Conservation (phyloP, 139 green algal genomes). For the Picochlorum costavermella region DNA sequence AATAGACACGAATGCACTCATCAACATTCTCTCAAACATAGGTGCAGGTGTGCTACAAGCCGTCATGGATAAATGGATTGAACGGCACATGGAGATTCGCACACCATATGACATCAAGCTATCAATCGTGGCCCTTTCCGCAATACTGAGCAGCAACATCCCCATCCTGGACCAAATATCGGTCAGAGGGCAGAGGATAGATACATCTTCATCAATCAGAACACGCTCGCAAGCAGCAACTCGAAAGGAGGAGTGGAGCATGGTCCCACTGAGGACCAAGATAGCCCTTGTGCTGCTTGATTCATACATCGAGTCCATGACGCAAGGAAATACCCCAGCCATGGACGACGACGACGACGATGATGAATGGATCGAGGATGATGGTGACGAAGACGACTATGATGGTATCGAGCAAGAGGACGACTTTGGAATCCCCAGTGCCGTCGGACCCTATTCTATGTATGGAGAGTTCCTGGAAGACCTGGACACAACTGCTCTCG, state of each 20-base stretch:
- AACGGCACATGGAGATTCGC: conserved; percentile 47
- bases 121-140: conserved; percentile 39
- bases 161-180: conserved; percentile 26
- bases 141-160: conserved; percentile 26
- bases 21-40: conserved; percentile 37
- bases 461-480: not conserved
- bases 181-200: conserved; percentile 42
- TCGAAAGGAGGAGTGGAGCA: conserved; percentile 37
- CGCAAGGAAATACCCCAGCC: conserved; percentile 20
- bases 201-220: conserved; percentile 34
- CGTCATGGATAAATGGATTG: conserved; percentile 42
- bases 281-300: conserved; percentile 41
- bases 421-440: not conserved
- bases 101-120: conserved; percentile 54
- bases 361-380: conserved; percentile 2
- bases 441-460: conserved; percentile 3
- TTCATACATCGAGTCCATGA: conserved; percentile 25
- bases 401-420: conserved; percentile 3
- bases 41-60: conserved; percentile 7
- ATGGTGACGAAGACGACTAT: not conserved
- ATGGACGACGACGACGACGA: conserved; percentile 21
- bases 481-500: conserved; percentile 1
- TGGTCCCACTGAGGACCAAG: conserved; percentile 35
- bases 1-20: conserved; percentile 20
- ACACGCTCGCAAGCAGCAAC: conserved; percentile 29